A percentile compares a stretch with the other conserved stretches of the same genome.
Evolutionary conservation across 371 early-diverging fungal genomes (phyloP).

Genomic region (Mucor saturninus): DNA sequence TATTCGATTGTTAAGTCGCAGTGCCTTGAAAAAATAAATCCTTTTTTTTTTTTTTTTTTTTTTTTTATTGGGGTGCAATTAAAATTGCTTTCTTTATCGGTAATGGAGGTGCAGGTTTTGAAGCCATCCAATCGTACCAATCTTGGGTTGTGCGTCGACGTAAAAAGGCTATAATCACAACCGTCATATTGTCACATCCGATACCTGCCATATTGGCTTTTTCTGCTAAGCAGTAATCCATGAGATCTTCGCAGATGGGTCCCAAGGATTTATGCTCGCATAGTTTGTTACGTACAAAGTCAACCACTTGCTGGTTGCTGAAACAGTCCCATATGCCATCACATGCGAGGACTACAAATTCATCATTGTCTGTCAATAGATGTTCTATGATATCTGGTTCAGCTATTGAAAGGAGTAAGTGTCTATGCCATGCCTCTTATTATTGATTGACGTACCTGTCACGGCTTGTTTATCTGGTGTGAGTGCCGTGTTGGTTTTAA

Average conservation of each 20-base stretch:
- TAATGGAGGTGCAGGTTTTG: constrained; percentile 21
- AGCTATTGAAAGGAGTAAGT: constrained; percentile 39
- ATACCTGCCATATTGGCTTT: constrained; percentile 79
- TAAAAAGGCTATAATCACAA: constrained; percentile 84
- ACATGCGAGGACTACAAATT: constrained; percentile 92
- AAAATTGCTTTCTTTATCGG: constrained; percentile 25
- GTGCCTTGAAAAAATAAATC: constrained; percentile 25
- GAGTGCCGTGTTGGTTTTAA: constrained; percentile 77
- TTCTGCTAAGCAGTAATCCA: constrained; percentile 86
- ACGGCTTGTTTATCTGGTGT: constrained; percentile 89
- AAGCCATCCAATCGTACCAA: constrained; percentile 63
- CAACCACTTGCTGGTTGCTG: constrained; percentile 82
- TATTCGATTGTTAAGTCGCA: constrained; percentile 47
- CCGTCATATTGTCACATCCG: constrained; percentile 97
- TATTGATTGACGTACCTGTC: constrained; percentile 54
- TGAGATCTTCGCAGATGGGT: constrained; percentile 77
- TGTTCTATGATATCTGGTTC: constrained; percentile 78
- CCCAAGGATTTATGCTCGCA: constrained; percentile 52
- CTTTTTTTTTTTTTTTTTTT: background rate
- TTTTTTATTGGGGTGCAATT: constrained; percentile 10
- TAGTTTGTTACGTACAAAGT: constrained; percentile 74
- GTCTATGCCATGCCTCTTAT: background rate
- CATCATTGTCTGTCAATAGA: constrained; percentile 71
- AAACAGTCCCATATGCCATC: constrained; percentile 98
- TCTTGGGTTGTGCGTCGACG: constrained; percentile 66